phyloP scores from a whole-genome alignment of 2,329 filamentous ascomycete genomes.

The Ophiostoma populinum region DNA sequence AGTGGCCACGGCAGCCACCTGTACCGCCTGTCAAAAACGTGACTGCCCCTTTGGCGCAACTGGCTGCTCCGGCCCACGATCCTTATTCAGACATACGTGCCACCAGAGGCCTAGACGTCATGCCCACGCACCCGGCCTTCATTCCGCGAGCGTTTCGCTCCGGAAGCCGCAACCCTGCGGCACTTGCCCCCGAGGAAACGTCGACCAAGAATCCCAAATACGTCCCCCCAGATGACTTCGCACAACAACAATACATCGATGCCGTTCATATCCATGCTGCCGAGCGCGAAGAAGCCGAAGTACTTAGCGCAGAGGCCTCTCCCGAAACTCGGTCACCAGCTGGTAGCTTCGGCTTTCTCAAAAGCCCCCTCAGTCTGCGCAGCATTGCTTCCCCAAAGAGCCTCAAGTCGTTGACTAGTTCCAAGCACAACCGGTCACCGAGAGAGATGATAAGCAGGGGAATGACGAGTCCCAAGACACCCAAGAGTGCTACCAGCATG shows the following conservation, averaged over 20 bases:
- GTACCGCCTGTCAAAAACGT: no score
- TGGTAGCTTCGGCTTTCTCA: no score
- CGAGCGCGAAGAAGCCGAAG: conserved; percentile 23
- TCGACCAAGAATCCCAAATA: conserved; percentile 2
- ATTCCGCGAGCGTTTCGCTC: conserved; percentile 17
- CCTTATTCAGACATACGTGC: no score
- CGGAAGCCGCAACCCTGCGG: conserved; percentile 4
- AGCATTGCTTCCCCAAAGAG: conserved; percentile 24
- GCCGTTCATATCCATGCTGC: conserved; percentile 19
- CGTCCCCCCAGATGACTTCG: conserved; percentile 19
- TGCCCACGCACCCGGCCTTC: conserved; percentile 33
- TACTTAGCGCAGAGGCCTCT: no score
- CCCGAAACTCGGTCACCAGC: no score
- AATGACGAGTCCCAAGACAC: no score
- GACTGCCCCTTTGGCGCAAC: no score
- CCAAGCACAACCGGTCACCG: conserved; percentile 23
- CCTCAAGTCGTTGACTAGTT: no score
- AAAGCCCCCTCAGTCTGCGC: no score
- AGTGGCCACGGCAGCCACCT: no score
- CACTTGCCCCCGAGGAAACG: not conserved
- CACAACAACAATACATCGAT: conserved; percentile 21
- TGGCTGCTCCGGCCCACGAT: no score
- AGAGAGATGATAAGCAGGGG: no score
- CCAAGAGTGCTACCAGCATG: not conserved
- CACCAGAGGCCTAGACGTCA: conserved; percentile 14